Base-by-base conservation (phyloP, 2,329 filamentous ascomycete genomes). In the Neonectria sp. region DNA sequence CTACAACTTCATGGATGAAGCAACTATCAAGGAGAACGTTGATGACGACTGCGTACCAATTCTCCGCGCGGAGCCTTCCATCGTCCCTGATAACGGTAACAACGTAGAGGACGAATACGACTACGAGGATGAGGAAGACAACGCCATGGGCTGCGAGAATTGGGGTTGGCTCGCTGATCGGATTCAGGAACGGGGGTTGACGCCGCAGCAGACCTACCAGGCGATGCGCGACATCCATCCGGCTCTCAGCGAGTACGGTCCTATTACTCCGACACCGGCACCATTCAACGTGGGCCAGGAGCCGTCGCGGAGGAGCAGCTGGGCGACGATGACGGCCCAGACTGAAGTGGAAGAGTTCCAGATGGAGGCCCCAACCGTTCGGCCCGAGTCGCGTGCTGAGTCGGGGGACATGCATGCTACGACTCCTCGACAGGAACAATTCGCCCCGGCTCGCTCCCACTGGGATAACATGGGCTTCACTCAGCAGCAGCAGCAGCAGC, bases 161-260 rank as follows among this genome's bases (percentile, higher is more conserved):
- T 73, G 68, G 53, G 63, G 55, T 13, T 75, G 73, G 68, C 58
- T 74, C 21, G 56, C 67, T 15, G 45, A 40, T 1, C 57, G 45
- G 4, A 70, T 72, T 33, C 66, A 68, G 21, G 17, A 40, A 4
- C 64, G 61, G 40, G 67, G 71, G 2, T 29, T 73, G 5, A 57
- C 63, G 13, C 13, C 33, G 3, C 51, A 68, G 17, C 56, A 72
- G 52, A 67, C 65, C 56, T 46, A 37, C n/a, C 65, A 40, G 40
- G 65, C 35, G 65, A 60, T 52, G 63, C 57, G 55, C 2, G 58
- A 69, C n/a, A 53, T 70, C 29, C 70, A 74, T 15, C 68, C 70
- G n/a, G 68, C 63, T 8, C 57, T 75, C 11, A 67, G 70, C 29
- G 70, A 74, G 46, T 76, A 65, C 52, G 37, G 40, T 15, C 46